Base-by-base conservation (phyloP, 371 early-diverging fungal species). In the Circinella umbellata region DNA sequence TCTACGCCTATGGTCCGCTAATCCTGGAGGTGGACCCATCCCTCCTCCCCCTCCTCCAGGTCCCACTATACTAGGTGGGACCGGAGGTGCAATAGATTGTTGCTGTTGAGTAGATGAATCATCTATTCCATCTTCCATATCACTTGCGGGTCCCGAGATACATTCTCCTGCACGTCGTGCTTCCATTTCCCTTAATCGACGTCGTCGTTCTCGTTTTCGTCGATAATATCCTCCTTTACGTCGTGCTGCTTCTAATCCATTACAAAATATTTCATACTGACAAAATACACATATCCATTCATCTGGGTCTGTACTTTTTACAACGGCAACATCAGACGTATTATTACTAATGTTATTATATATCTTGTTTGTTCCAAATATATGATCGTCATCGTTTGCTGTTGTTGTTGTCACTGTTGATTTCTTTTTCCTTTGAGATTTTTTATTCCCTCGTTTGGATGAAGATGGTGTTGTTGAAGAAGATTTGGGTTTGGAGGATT, bases 231-330 rank as follows among this genome's bases (percentile, higher is more conserved):
- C 78, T 13, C 74, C 79, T 70, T 80, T 82, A 27, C 73, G 67
- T 36, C 73, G 76, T 10, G 80, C 71, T 0, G 67, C 70, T 42
- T 71, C 71, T 15, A 75, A 60, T 4, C 80, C 83, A 69, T 65
- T 42, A 36, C 76, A 72, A 5, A 82, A 67, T 7, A 82, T 76
- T 64, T 80, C 79, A 37, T 76, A 82, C 55, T 82, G 80, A 63
- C 83, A 82, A 65, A 82, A 82, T 37, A 80, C 67, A 61, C 83
- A 82, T 10, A 80, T 78, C 83, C 83, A 82, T 48, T 82, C 83
- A 55, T 80, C 80, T 4, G 80, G 71, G 39, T 75, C 70, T 18
- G 76, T 68, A 59, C 72, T 76, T 67, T 67, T 67, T 69, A 76
- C 35, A 72, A 64, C n/a, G 7, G 70, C 48, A 17, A 65, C 18